phyloP scores from a whole-genome alignment of 148 eudicot genomes.

The Vaccinium vitisidaea region DNA sequence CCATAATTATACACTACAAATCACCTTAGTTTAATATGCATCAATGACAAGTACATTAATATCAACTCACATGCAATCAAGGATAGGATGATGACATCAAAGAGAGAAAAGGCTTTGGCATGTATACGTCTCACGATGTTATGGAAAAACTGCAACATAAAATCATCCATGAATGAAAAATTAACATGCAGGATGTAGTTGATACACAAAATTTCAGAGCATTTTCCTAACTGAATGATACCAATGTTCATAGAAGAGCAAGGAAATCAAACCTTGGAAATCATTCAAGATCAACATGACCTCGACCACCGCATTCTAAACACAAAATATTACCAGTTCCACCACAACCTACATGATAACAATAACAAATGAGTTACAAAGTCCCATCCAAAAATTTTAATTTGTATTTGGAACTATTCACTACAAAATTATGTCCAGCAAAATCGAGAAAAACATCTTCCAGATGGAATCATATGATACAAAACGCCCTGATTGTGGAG shows the following conservation, averaged over 20 bases:
- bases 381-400: no score
- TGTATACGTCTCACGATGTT: not conserved
- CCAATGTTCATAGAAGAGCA: not conserved
- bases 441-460: not conserved
- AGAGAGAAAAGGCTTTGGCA: not conserved
- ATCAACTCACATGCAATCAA: not conserved
- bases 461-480: not conserved
- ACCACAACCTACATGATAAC: conserved; percentile 46
- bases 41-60: not conserved
- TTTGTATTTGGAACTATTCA: not conserved
- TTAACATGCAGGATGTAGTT: not conserved
- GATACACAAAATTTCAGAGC: not conserved
- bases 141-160: not conserved
- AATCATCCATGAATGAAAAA: not conserved
- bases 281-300: not conserved
- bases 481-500: not conserved
- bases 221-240: not conserved
- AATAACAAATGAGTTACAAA: not conserved
- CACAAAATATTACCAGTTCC: conserved; percentile 5
- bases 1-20: not conserved
- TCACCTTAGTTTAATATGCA: not conserved
- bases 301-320: not conserved
- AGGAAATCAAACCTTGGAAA: conserved; percentile 21
- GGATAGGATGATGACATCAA: not conserved
- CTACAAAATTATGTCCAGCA: not conserved